Evolutionary conservation across 2,329 filamentous ascomycete genomes (phyloP), one percentile per base, ranked within the genome.

Genomic region (Diaporthe sp.): DNA sequence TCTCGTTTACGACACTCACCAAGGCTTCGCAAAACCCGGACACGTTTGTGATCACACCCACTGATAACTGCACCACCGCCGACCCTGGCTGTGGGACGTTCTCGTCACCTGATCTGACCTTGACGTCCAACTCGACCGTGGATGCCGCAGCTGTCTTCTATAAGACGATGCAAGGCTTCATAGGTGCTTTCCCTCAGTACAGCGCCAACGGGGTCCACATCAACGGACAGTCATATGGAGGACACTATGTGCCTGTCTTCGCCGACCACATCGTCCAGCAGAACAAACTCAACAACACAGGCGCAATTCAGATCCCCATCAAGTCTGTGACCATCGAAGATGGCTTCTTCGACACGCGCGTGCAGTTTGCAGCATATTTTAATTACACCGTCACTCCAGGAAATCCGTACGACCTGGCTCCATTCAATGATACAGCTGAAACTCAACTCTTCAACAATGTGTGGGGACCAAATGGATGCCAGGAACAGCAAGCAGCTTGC

Each of bases 171-270:
- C 62, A 68, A n/a, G 62, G 62, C 3, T 68, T 68, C 46, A 68
- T 68, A 46, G 44, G 62, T 15, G 62, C 62, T 1, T 68, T 68
- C 8, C 62, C 62, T 1, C 62, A 68, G 44, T 68, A 68, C 44
- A 68, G 62, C 44, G 62, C 62, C 19, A 68, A 68, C 13, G 62
- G 62, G 6, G 62, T 68, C 12, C 44, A 68, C 59, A 84, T 89
- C 39, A 85, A 87, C 0, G 88, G 87, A 0, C 87, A 89, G 76
- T 86, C 84, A 74, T 89, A 87, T 80, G 87, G 85, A 37, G 87
- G 87, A 9, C 85, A 88, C 78, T 89, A 88, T 75, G 84, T 88
- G 25, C 87, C 87, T 2, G 82, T 83, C 39, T 81, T 86, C 8
- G 86, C 82, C 7, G 82, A 84, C 22, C 81, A 88, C 68, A 87